Conservation (phyloP, 495 filamentous ascomycete species). For the Recurvomyces mirabilis region DNA sequence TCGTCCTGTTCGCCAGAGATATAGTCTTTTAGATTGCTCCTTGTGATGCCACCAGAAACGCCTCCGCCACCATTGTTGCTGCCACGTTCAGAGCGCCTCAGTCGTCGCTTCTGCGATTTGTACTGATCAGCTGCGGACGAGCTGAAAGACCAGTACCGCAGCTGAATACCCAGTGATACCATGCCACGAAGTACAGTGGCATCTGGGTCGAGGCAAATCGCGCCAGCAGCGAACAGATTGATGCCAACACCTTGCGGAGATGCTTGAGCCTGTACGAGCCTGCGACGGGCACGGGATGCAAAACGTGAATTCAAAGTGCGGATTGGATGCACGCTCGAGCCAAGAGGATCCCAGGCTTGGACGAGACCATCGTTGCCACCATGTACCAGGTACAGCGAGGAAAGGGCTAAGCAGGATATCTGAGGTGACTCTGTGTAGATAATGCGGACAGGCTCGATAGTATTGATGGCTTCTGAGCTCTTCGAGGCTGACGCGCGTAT, state of each 20-base stretch:
- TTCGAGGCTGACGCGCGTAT: conserved; percentile 51
- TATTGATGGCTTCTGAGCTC: conserved; percentile 40
- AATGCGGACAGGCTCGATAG: conserved; percentile 55
- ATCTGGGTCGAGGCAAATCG: conserved; percentile 80
- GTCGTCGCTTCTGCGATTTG: conserved; percentile 50
- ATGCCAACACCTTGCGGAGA: conserved; percentile 53
- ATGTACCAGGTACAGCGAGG: conserved; percentile 79
- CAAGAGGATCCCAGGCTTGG: conserved; percentile 91
- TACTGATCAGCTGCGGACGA: conserved; percentile 54
- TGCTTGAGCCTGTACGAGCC: conserved; percentile 60
- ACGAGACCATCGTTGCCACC: conserved; percentile 92
- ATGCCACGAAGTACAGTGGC: conserved; percentile 82
- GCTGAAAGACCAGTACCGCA: conserved; percentile 91
- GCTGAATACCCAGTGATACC: conserved; percentile 72
- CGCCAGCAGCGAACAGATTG: conserved; percentile 73
- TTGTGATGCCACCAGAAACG: conserved; percentile 48
- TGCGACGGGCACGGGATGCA: conserved; percentile 64
- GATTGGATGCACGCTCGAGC: conserved; percentile 65
- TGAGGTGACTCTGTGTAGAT: conserved; percentile 89
- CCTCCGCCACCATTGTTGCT: conserved; percentile 43
- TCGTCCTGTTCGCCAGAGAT: conserved; percentile 75
- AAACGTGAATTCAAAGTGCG: conserved; percentile 85
- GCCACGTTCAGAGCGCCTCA: conserved; percentile 48
- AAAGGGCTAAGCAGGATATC: conserved; percentile 74
- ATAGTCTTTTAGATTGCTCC: conserved; percentile 59